Evolutionary conservation across 768 basidiomycete genomes (phyloP).

Genomic region (Trichaptum fuscoviolaceum): DNA sequence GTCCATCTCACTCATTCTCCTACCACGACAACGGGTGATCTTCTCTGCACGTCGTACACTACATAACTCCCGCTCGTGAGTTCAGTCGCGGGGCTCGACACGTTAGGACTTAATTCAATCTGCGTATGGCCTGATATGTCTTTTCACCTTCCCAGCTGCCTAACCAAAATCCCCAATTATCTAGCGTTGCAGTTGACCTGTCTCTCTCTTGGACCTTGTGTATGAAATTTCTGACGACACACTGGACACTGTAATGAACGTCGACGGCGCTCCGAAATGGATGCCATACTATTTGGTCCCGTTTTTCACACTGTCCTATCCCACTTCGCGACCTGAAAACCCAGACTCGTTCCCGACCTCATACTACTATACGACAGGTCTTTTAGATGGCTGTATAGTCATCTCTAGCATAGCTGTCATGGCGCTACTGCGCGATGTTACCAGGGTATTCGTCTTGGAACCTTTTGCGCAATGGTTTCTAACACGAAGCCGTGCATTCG

Average conservation of each 20-base stretch:
- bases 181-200: not conserved
- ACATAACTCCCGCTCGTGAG: not conserved
- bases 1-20: not conserved
- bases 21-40: not conserved
- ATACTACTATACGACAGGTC: slow-evolving; percentile 67
- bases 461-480: slow-evolving; percentile 81
- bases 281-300: slow-evolving; percentile 54
- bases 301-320: slow-evolving; percentile 73
- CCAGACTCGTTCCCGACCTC: slow-evolving; percentile 73
- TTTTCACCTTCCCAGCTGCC: not conserved
- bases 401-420: slow-evolving; percentile 80
- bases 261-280: slow-evolving; percentile 30
- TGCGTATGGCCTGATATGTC: not conserved
- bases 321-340: slow-evolving; percentile 44
- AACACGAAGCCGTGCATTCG: slow-evolving; percentile 39
- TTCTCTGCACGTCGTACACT: not conserved
- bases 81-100: not conserved
- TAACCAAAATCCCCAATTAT: not conserved
- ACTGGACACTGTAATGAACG: slow-evolving; percentile 30
- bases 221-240: not conserved
- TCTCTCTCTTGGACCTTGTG: not conserved
- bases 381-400: slow-evolving; percentile 72
- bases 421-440: slow-evolving; percentile 78
- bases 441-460: slow-evolving; percentile 68
- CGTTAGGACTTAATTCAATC: not conserved